These are phyloP conservation scores for Arthroderma sp. DNA, from an alignment of 2,329 filamentous ascomycete species.

Conservation along the genomic window DNA sequence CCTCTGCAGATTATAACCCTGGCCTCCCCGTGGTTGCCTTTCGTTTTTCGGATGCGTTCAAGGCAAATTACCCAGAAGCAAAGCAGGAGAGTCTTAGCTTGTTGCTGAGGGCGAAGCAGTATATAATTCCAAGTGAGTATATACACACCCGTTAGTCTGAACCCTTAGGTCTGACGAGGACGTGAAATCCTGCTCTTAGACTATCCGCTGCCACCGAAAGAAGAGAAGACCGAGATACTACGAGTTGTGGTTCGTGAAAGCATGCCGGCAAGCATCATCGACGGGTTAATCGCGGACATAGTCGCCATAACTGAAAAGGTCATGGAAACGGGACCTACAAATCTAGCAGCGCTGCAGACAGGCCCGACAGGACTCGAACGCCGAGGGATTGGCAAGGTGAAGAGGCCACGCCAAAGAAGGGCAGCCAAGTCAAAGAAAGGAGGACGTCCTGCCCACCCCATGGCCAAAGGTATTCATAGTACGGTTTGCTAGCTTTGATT, in stretches of 20 bases:
- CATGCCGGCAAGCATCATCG: constrained; percentile 55
- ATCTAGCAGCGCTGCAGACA: constrained; percentile 39
- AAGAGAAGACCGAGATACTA: constrained; percentile 51
- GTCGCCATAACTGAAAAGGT: constrained; percentile 47
- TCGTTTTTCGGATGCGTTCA: constrained; percentile 48
- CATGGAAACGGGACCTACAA: constrained; percentile 41
- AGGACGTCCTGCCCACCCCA: not conserved
- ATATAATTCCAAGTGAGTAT: constrained; percentile 51
- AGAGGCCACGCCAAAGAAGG: not conserved
- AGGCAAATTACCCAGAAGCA: constrained; percentile 46
- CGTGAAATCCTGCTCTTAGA: constrained; percentile 24
- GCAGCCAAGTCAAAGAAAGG: constrained; percentile 2
- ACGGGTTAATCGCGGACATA: constrained; percentile 49
- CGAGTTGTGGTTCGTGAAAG: constrained; percentile 55
- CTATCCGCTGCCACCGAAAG: constrained; percentile 51
- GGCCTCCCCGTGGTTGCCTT: constrained; percentile 59
- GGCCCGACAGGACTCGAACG: constrained; percentile 30
- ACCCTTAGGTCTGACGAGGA: not conserved
- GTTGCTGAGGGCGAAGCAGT: constrained; percentile 51
- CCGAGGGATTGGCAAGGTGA: constrained; percentile 15
- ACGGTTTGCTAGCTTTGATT: constrained; percentile 10
- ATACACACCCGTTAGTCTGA: not conserved
- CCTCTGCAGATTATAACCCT: constrained; percentile 47
- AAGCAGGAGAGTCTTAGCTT: constrained; percentile 52
- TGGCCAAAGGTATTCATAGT: constrained; percentile 12